These are phyloP conservation scores for Breynia disticha DNA, from an alignment of 441 rosid species.

Conservation along the genomic window DNA sequence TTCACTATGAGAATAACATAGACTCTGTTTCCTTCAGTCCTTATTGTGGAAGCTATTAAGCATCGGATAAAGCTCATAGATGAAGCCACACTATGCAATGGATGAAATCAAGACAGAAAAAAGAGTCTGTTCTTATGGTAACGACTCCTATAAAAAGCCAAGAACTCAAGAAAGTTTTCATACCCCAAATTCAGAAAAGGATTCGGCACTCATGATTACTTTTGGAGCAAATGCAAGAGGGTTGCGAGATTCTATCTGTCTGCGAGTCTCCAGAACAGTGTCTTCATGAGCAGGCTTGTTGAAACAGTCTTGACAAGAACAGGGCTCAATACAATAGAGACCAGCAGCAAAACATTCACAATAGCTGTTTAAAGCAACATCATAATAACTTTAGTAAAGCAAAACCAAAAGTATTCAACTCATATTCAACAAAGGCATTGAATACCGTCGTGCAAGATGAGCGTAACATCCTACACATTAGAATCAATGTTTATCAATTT, in stretches of 20 bases:
- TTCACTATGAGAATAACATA: neutral
- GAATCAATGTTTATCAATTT: too few species aligned
- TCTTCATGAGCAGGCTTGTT: constrained; percentile 92
- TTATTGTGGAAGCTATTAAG: neutral
- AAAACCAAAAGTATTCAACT: too few species aligned
- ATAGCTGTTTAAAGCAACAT: constrained; percentile 35
- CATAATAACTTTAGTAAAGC: too few species aligned
- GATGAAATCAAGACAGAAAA: neutral
- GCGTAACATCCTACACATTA: too few species aligned
- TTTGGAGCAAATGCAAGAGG: constrained; percentile 99
- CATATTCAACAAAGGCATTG: too few species aligned
- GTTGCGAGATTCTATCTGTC: constrained; percentile 84
- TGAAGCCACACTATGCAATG: neutral
- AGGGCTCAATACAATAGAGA: constrained; percentile 92
- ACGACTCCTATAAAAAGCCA: neutral
- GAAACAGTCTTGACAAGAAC: constrained; percentile 88
- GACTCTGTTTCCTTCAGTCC: neutral
- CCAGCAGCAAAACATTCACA: constrained; percentile 99
- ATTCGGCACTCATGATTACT: constrained; percentile 61
- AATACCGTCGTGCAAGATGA: too few species aligned
- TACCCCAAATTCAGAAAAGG: constrained; percentile 52
- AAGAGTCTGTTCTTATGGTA: too few species aligned
- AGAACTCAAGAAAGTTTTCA: constrained; percentile 10
- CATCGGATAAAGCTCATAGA: constrained; percentile 8
- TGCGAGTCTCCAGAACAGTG: constrained; percentile 81